Conservation (phyloP, 495 filamentous ascomycete genomes). For the Penicillium bialowiezense region DNA sequence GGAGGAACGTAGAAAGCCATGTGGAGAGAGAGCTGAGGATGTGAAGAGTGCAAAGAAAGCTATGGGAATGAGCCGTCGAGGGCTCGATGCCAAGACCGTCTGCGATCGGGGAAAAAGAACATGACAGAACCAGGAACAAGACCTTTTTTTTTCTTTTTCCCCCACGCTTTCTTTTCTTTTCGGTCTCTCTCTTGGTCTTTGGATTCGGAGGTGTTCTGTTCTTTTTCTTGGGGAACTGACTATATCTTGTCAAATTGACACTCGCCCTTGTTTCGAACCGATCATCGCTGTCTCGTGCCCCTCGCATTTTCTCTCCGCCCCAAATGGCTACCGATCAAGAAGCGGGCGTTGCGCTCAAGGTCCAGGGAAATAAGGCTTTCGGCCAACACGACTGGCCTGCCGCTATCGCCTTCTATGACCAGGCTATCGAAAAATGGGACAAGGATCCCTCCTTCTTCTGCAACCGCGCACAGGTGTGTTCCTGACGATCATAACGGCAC, state of each 20-base stretch:
- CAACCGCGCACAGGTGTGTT: constrained; percentile 85
- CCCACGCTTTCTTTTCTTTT: neutral
- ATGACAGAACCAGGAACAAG: constrained; percentile 19
- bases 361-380: constrained; percentile 93
- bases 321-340: constrained; percentile 56
- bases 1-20: constrained; percentile 60
- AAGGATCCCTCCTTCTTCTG: constrained; percentile 86
- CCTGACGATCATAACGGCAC: constrained; percentile 5
- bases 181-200: constrained; percentile 6
- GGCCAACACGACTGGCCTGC: constrained; percentile 80
- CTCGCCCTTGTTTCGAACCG: constrained; percentile 11
- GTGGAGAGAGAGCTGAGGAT: constrained; percentile 3
- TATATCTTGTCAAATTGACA: neutral
- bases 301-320: constrained; percentile 19
- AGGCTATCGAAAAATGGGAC: constrained; percentile 85
- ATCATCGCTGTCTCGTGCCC: constrained; percentile 36
- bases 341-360: constrained; percentile 78
- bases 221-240: too few species aligned
- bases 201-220: constrained; percentile 18
- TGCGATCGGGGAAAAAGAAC: constrained; percentile 28
- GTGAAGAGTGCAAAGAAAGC: constrained; percentile 1
- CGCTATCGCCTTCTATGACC: constrained; percentile 81
- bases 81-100: constrained; percentile 27
- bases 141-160: neutral
- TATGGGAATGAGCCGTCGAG: constrained; percentile 11